Percentiles rank a stretch among this genome's conserved stretches.
phyloP scores from a whole-genome alignment of 2,329 filamentous ascomycete genomes.

The Fonsecaea pedrosoi region DNA sequence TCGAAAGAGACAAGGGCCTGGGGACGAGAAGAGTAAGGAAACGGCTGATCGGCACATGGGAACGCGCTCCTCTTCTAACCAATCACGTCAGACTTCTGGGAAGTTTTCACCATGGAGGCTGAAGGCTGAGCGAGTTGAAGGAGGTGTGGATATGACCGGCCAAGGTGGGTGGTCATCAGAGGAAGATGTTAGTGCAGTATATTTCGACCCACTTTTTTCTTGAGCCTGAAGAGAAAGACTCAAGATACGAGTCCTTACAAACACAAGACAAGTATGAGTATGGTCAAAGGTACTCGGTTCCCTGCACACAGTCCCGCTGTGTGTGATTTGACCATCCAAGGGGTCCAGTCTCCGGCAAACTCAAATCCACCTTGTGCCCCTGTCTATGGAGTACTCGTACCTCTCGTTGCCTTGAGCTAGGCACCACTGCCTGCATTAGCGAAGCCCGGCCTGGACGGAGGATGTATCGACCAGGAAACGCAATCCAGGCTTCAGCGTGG shows the following conservation, averaged over 20 bases:
- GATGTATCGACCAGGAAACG: background rate
- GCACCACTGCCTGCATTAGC: constrained; percentile 3
- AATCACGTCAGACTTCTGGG: background rate
- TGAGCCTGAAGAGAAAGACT: background rate
- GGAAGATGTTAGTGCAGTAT: background rate
- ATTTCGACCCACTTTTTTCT: background rate
- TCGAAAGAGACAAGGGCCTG: background rate
- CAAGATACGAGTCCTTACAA: background rate
- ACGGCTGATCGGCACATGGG: background rate
- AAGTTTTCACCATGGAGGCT: background rate
- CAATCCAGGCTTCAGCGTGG: background rate
- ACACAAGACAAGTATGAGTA: background rate
- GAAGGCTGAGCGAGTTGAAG: background rate
- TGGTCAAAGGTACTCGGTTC: background rate
- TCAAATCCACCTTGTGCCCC: background rate
- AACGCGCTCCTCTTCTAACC: background rate
- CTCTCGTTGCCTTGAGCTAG: constrained; percentile 5
- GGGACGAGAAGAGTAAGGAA: background rate
- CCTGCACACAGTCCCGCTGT: background rate
- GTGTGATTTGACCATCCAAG: background rate
- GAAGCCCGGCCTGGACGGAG: constrained; percentile 1
- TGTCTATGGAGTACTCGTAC: background rate
- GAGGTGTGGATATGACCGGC: background rate
- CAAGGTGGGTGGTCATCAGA: background rate
- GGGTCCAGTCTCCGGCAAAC: background rate